A percentile compares a stretch with the other conserved stretches of the same genome.
These are phyloP conservation scores for Laburnicola sp. DNA, from an alignment of 2,329 filamentous ascomycete genomes.

Conservation along the genomic window DNA sequence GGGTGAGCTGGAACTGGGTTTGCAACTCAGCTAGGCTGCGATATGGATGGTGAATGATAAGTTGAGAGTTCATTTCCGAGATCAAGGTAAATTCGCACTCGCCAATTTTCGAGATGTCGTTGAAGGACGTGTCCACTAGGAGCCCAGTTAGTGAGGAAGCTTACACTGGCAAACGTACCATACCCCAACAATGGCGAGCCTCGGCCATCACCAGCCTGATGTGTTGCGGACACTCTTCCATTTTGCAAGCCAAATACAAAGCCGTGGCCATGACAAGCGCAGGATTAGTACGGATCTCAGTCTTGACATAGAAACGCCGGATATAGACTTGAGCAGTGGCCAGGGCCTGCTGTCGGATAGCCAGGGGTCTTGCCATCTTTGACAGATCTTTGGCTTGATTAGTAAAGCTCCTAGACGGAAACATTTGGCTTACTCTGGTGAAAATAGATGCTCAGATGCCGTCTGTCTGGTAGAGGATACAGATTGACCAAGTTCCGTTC, in stretches of 20 bases:
- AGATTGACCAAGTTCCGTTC: conserved; percentile 74
- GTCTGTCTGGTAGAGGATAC: conserved; percentile 78
- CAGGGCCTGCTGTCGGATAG: conserved; percentile 84
- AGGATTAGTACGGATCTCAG: conserved; percentile 91
- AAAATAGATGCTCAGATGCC: conserved; percentile 88
- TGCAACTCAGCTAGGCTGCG: conserved; percentile 75
- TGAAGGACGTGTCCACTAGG: conserved; percentile 39
- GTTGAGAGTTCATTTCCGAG: conserved; percentile 84
- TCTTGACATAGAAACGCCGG: conserved; percentile 87
- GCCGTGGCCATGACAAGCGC: conserved; percentile 92
- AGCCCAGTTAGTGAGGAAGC: conserved; percentile 12
- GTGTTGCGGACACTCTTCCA: conserved; percentile 96
- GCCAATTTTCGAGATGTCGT: conserved; percentile 79
- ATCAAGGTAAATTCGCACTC: conserved; percentile 95
- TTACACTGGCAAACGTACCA: not conserved
- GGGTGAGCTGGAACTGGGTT: conserved; percentile 68
- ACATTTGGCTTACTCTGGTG: conserved; percentile 69
- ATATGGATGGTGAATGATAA: conserved; percentile 91
- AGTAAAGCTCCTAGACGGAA: not conserved
- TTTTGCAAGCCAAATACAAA: conserved; percentile 94
- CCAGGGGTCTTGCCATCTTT: conserved; percentile 81
- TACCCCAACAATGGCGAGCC: conserved; percentile 67
- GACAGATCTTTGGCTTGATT: conserved; percentile 61
- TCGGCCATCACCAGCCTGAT: conserved; percentile 89
- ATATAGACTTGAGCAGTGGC: conserved; percentile 95